Conservation (phyloP, 164 flowering plant species). For the Magnolia sinica region DNA sequence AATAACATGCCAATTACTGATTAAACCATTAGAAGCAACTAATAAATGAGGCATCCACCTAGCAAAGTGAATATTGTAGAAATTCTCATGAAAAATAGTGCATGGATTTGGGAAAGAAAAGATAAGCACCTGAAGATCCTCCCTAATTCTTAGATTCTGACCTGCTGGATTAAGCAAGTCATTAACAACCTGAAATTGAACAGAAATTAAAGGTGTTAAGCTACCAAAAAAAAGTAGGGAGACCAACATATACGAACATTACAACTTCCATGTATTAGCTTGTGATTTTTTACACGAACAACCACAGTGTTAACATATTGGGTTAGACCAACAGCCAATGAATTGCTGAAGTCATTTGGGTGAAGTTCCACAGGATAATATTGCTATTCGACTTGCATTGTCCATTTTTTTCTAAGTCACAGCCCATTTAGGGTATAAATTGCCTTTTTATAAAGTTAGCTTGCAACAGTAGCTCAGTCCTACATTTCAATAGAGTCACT, state of each 20-base stretch:
- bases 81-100: not conserved
- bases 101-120: slow-evolving; percentile 1
- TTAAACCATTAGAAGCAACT: not conserved
- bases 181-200: slow-evolving; percentile 78
- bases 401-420: too few relatives aligned
- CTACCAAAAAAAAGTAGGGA: not conserved
- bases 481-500: not conserved
- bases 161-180: slow-evolving; percentile 97
- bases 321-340: not conserved
- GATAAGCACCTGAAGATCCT: slow-evolving; percentile 75
- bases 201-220: slow-evolving; percentile 3
- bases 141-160: slow-evolving; percentile 89
- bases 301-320: not conserved
- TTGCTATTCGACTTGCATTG: not conserved
- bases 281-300: not conserved
- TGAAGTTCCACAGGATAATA: not conserved
- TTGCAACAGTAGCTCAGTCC: not conserved
- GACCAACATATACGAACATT: not conserved
- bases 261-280: not conserved
- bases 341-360: not conserved
- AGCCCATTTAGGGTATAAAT: not conserved
- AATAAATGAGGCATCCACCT: not conserved
- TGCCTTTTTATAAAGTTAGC: not conserved
- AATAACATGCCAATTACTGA: not conserved
- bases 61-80: not conserved